A percentile compares a stretch with the other conserved stretches of the same genome.
These are phyloP conservation scores for Phyllosticta capitalensis DNA, from an alignment of 2,329 filamentous ascomycete genomes.

Conservation along the genomic window DNA sequence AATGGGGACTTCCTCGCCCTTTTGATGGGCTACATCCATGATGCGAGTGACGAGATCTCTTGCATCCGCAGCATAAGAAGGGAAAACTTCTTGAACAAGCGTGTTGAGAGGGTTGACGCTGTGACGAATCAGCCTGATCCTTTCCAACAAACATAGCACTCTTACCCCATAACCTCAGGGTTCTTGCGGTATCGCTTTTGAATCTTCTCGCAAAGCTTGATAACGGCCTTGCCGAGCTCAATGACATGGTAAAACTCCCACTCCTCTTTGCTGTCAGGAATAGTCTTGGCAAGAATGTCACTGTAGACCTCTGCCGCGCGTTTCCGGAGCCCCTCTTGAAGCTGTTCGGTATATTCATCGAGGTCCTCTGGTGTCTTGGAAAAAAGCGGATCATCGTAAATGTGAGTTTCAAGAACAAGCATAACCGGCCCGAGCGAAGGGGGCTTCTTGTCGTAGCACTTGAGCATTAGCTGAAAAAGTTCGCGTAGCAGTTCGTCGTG, in stretches of 20 bases:
- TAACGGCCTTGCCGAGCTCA: conserved; percentile 74
- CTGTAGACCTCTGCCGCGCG: conserved; percentile 74
- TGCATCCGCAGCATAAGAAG: conserved; percentile 82
- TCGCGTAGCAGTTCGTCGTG: conserved; percentile 80
- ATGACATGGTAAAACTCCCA: conserved; percentile 93
- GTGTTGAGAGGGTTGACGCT: conserved; percentile 54
- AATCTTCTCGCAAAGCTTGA: conserved; percentile 77
- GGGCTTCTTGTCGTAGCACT: conserved; percentile 81
- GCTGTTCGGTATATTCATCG: conserved; percentile 60
- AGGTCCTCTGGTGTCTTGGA: conserved; percentile 59
- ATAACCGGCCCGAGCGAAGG: conserved; percentile 72
- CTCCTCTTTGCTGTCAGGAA: conserved; percentile 68
- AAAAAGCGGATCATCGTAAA: conserved; percentile 70
- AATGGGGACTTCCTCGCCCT: conserved; percentile 67
- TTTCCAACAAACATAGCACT: conserved; percentile 11
- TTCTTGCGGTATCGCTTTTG: conserved; percentile 86
- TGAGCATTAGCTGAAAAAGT: conserved; percentile 76
- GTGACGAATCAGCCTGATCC: conserved; percentile 14
- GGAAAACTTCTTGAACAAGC: conserved; percentile 73
- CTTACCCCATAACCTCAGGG: conserved; percentile 70
- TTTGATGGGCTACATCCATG: conserved; percentile 59
- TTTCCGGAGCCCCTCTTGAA: conserved; percentile 62
- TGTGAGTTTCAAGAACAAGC: conserved; percentile 71
- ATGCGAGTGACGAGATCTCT: conserved; percentile 76
- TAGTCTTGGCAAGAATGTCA: conserved; percentile 65